Evolutionary conservation across 176 grass and related monocot species (phyloP).

Genomic region (Eleusine indica): DNA sequence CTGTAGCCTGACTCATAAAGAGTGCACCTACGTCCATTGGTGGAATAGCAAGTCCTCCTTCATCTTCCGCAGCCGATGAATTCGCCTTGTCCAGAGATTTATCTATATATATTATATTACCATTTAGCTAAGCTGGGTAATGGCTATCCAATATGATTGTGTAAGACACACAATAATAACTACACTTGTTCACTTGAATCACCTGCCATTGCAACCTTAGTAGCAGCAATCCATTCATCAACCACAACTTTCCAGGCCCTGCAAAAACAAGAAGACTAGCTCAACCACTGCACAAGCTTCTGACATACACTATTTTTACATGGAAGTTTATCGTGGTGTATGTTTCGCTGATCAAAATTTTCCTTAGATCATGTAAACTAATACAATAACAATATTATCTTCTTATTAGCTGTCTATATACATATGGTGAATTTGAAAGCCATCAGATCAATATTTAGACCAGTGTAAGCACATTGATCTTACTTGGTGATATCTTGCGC

Average conservation of each 20-base stretch:
- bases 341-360: too few relatives aligned
- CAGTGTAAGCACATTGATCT: neutral
- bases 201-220: conserved; percentile 22
- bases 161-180: neutral
- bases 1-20: conserved; percentile 32
- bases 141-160: neutral
- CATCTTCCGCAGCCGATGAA: conserved; percentile 28
- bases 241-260: conserved; percentile 60
- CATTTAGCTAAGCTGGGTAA: neutral
- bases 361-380: neutral
- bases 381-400: neutral
- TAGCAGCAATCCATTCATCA: conserved; percentile 52
- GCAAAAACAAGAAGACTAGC: conserved; percentile 25
- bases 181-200: neutral
- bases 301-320: neutral
- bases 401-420: neutral
- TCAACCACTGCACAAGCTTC: neutral
- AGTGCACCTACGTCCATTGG: conserved; percentile 57
- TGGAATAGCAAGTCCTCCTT: conserved; percentile 59
- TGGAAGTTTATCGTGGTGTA: neutral
- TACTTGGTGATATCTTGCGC: conserved; percentile 50
- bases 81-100: neutral
- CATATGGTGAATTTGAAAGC: neutral
- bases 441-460: neutral
- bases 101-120: conserved; percentile 13